These are phyloP conservation scores for Conticribra weissflogii DNA, from an alignment of 108 stramenopile species.

Conservation along the genomic window DNA sequence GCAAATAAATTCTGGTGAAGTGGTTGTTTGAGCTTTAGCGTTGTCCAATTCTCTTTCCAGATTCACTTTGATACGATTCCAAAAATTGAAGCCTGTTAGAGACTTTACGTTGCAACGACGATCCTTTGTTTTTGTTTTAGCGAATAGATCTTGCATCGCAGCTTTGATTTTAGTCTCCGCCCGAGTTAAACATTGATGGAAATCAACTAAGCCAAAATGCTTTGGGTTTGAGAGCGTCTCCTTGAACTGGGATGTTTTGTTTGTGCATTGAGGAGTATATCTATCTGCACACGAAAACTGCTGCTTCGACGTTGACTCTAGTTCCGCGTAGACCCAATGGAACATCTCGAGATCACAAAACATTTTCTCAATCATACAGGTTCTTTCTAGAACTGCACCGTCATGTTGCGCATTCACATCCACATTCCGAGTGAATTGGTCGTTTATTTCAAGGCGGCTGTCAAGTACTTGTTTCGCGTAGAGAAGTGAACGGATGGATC, in stretches of 20 bases:
- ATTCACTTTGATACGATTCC: too few relatives aligned
- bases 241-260: not conserved
- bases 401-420: not conserved
- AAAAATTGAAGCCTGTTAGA: too few relatives aligned
- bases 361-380: not conserved
- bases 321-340: not conserved
- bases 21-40: not conserved
- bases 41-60: not conserved
- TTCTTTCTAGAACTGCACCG: too few relatives aligned
- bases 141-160: too few relatives aligned
- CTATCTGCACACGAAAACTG: not conserved
- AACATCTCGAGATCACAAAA: not conserved
- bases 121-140: too few relatives aligned
- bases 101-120: too few relatives aligned
- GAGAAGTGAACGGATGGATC: not conserved
- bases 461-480: not conserved
- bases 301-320: not conserved
- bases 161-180: too few relatives aligned
- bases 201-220: too few relatives aligned
- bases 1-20: not conserved
- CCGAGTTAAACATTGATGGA: too few relatives aligned
- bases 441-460: not conserved
- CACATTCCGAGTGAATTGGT: not conserved
- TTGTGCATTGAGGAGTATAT: not conserved
- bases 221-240: not conserved